Percentiles rank a stretch among this genome's conserved stretches.
Conservation (phyloP, 1,139 yeast genomes). For the Maudiozyma humilis region DNA sequence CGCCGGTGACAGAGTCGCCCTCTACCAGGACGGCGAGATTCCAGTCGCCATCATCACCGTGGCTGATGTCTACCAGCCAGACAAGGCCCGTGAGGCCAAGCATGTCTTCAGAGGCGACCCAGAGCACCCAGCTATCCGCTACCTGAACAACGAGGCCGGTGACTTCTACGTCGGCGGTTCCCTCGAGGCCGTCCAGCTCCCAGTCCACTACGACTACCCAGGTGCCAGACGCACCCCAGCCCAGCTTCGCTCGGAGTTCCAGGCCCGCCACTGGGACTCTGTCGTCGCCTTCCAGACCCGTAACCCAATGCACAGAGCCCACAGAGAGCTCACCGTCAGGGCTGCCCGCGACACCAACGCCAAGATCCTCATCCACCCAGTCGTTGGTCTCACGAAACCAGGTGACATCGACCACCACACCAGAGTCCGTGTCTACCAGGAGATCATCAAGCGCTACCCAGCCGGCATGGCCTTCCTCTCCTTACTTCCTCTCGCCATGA, state of each 20-base stretch:
- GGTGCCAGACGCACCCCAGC: slow-evolving; percentile 85
- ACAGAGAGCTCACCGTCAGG: slow-evolving; percentile 88
- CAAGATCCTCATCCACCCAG: slow-evolving; percentile 88
- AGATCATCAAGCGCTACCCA: slow-evolving; percentile 85
- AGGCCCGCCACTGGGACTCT: slow-evolving; percentile 74
- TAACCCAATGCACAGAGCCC: slow-evolving; percentile 98
- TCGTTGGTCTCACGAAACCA: slow-evolving; percentile 93
- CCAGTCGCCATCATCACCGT: slow-evolving; percentile 76
- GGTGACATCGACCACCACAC: slow-evolving; percentile 98
- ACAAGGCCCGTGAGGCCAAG: slow-evolving; percentile 71
- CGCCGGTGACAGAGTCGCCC: slow-evolving; percentile 57
- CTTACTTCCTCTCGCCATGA: slow-evolving; percentile 88
- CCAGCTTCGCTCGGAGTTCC: slow-evolving; percentile 78
- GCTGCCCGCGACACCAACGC: slow-evolving; percentile 78
- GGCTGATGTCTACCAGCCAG: slow-evolving; percentile 71
- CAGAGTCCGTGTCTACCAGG: slow-evolving; percentile 89
- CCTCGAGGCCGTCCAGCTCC: slow-evolving; percentile 72
- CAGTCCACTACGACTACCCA: slow-evolving; percentile 84
- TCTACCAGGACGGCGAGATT: slow-evolving; percentile 76
- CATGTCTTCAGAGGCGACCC: slow-evolving; percentile 93
- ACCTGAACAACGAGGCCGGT: slow-evolving; percentile 65
- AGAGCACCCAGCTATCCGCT: slow-evolving; percentile 87
- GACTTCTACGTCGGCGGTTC: slow-evolving; percentile 85
- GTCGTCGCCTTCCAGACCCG: slow-evolving; percentile 97
- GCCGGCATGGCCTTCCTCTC: slow-evolving; percentile 88